Base-by-base conservation (phyloP, 306 rosid species). In the Cucurbita argyrosperma region DNA sequence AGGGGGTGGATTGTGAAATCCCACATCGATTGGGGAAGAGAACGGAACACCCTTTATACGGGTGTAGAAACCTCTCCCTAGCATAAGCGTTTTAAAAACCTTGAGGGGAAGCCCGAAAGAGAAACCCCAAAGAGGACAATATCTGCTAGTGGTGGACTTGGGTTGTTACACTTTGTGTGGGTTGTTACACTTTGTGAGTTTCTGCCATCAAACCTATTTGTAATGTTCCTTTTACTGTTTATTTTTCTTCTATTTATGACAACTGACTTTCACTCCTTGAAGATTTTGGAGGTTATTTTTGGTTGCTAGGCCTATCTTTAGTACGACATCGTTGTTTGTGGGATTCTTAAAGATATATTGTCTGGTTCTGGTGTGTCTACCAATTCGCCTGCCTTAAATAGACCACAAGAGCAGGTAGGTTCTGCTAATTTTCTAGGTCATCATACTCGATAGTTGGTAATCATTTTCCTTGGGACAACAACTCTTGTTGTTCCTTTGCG, bases 391-490 rank as follows among this genome's bases (percentile, higher is more conserved):
- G 96, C 99, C 52, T 79, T 95, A 73, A 89, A 87, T 76, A 85
- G 97, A 78, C 96, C 99, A 7, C 85, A 90, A 3, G 99, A 91
- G 21, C 97, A 95, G 99, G 99, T 94, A 42, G 55, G 18, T 43
- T 42, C 43, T 74, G 30, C 30, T 23, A 72, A 81, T 89, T 21
- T 87, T 88, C 53, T 11, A 37, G 30, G 45, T 52, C 10, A 9
- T 70, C 59, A 30, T 18, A 15, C 21, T 23, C 18, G 10, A 70
- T 70, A 30, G 59, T 50, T 64, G 4, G n/a, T n/a, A 4, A 30
- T 70, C 26, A 47, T 70, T 37, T 30, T 49, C 7, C 59, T 35
- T 9, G 8, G 14, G 8, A 15, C 15, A 59, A 69, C 40, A 46
- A 70, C 21, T 49, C 38, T 68, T 21, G 56, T 21, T 15, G 15